A percentile compares a stretch with the other conserved stretches of the same genome.
These are phyloP conservation scores for Claviceps maximensis DNA, from an alignment of 2,329 filamentous ascomycete species.

Conservation along the genomic window DNA sequence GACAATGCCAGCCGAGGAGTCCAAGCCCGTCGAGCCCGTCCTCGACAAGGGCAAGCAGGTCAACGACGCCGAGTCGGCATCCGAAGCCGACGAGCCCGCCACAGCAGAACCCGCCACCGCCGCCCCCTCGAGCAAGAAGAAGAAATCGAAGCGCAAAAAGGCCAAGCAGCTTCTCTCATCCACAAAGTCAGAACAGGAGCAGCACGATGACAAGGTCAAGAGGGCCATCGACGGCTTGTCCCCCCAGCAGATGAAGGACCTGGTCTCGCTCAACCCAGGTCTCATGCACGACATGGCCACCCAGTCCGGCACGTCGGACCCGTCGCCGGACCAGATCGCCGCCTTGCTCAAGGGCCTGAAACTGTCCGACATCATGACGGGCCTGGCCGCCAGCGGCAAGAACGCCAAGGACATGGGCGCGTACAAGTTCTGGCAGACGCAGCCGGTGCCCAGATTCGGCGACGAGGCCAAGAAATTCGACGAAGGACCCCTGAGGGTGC, in stretches of 20 bases:
- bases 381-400: slow-evolving; percentile 64
- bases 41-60: slow-evolving; percentile 35
- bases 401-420: slow-evolving; percentile 92
- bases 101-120: slow-evolving; percentile 21
- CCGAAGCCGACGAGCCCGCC: slow-evolving; percentile 31
- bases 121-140: slow-evolving; percentile 20
- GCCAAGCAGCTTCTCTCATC: slow-evolving; percentile 33
- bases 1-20: slow-evolving; percentile 42
- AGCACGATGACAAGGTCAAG: slow-evolving; percentile 25
- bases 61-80: slow-evolving; percentile 30
- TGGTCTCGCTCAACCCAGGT: slow-evolving; percentile 61
- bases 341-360: slow-evolving; percentile 49
- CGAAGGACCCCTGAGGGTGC: slow-evolving; percentile 75
- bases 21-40: slow-evolving; percentile 44
- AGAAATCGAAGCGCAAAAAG: slow-evolving; percentile 54
- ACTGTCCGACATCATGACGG: slow-evolving; percentile 60
- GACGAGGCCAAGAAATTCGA: slow-evolving; percentile 40
- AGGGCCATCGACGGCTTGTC: slow-evolving; percentile 41
- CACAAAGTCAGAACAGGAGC: slow-evolving; percentile 21
- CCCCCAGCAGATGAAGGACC: slow-evolving; percentile 45
- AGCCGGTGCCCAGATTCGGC: slow-evolving; percentile 81
- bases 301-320: slow-evolving; percentile 23
- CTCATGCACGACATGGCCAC: slow-evolving; percentile 45
- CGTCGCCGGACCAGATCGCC: slow-evolving; percentile 29
- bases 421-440: slow-evolving; percentile 98